Evolutionary conservation across 202 grass and related monocot species (phyloP), one percentile per base, ranked within the genome.

Genomic region (Elaeis oleifera): DNA sequence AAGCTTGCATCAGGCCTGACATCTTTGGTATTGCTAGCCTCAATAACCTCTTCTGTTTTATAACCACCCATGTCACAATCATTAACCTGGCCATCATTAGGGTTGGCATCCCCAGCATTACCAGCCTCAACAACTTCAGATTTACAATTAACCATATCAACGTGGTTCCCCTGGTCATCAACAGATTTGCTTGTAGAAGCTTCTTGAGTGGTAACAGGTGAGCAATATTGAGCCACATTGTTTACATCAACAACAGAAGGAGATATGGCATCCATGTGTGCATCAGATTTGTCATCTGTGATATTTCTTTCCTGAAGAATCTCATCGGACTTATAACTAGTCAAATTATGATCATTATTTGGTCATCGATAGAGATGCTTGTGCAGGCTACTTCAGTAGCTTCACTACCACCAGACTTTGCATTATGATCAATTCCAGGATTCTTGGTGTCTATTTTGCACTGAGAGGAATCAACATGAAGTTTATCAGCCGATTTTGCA

Each of bases 1-100:
- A 73, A 50, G 71, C 59, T 60, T 78, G 80, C 65, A 70, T 69
- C 79, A 53, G 65, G 64, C 49, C 73, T 76, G 69, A 71, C 77
- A 56, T 67, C 70, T 81, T 78, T 77, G 73, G 69, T 54, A 13
- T 13, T 13, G 36, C 9, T 44, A 73, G 53, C 56, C 20, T 82
- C 31, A 79, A 8, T 70, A 59, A 75, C 58, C 23, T 63, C 51
- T 19, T n/a, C 70, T 61, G 65, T 64, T 67, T 71, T 71, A 28
- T 55, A 51, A 65, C 53, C 50, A 79, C 49, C 7, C 20, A 62
- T 22, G 31, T 61, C 62, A 72, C n/a, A 54, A 78, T 72, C 57
- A 78, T 31, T 59, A 72, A 68, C 59, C 28, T 57, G 70, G 49
- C 18, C 32, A 51, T 55, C 29, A n/a, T 49, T 64, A 78, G 57